phyloP scores from a whole-genome alignment of 805 yeast species.

The Schwanniomyces polymorphus region DNA sequence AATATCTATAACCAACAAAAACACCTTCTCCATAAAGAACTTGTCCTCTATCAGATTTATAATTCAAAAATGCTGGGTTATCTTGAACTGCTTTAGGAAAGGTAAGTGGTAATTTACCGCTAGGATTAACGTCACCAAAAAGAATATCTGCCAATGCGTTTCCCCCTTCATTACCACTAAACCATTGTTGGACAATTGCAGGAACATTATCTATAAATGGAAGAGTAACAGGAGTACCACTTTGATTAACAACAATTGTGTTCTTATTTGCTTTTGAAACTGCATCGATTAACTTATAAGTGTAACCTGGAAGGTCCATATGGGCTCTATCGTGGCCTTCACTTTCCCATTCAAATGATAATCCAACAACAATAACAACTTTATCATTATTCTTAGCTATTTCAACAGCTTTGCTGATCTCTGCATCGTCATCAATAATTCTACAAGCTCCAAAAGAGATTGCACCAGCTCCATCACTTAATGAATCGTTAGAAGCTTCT shows the following conservation, averaged over 20 bases:
- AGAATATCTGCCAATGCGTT: slow-evolving; percentile 32
- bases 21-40: slow-evolving; percentile 34
- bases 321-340: slow-evolving; percentile 29
- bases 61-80: slow-evolving; percentile 30
- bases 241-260: slow-evolving; percentile 31
- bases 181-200: slow-evolving; percentile 34
- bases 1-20: slow-evolving; percentile 30
- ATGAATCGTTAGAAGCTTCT: slow-evolving; percentile 5
- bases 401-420: slow-evolving; percentile 21
- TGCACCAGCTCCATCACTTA: slow-evolving; percentile 23
- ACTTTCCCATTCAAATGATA: slow-evolving; percentile 28
- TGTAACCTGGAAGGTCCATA: slow-evolving; percentile 28
- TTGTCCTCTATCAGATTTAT: slow-evolving; percentile 26
- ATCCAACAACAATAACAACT: slow-evolving; percentile 26
- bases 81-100: slow-evolving; percentile 22
- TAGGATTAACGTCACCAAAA: slow-evolving; percentile 32
- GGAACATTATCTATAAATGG: slow-evolving; percentile 28
- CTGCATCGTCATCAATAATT: slow-evolving; percentile 21
- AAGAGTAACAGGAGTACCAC: slow-evolving; percentile 34
- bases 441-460: slow-evolving; percentile 19
- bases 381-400: slow-evolving; percentile 26
- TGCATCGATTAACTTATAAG: slow-evolving; percentile 22
- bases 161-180: slow-evolving; percentile 33
- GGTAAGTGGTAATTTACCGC: slow-evolving; percentile 25
- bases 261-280: slow-evolving; percentile 26